These are phyloP conservation scores for Scytalidium sp. DNA, from an alignment of 2,329 filamentous ascomycete genomes.

Conservation along the genomic window DNA sequence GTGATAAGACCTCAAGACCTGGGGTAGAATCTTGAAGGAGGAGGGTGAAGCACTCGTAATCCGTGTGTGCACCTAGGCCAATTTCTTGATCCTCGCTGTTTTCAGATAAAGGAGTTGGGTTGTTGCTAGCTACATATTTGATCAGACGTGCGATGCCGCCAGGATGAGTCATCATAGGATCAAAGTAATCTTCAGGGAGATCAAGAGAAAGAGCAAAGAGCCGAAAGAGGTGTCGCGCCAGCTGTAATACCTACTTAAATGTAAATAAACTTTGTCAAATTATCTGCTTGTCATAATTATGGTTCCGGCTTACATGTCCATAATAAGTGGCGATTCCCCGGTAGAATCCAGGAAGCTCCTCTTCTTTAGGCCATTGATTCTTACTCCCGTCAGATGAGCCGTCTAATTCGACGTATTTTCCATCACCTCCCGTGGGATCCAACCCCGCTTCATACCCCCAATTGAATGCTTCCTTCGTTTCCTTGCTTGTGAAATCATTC, in stretches of 20 bases:
- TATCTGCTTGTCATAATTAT: not conserved
- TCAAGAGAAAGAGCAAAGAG: constrained; percentile 36
- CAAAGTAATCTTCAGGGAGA: constrained; percentile 39
- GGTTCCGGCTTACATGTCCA: constrained; percentile 14
- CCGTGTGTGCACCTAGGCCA: constrained; percentile 47
- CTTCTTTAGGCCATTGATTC: constrained; percentile 26
- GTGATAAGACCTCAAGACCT: constrained; percentile 50
- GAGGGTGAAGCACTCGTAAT: constrained; percentile 55
- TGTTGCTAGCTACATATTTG: constrained; percentile 44
- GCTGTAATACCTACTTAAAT: constrained; percentile 19
- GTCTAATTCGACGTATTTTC: constrained; percentile 28
- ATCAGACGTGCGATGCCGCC: constrained; percentile 43
- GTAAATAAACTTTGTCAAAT: not conserved
- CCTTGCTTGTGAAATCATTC: constrained; percentile 40
- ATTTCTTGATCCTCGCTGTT: constrained; percentile 24
- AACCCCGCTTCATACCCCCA: constrained; percentile 28
- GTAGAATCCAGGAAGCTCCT: constrained; percentile 25
- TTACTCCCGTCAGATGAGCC: constrained; percentile 17
- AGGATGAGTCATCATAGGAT: constrained; percentile 37
- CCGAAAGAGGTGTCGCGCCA: constrained; percentile 34
- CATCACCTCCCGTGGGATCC: constrained; percentile 26
- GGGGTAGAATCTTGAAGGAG: constrained; percentile 48
- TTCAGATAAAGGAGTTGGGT: constrained; percentile 21
- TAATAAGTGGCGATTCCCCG: constrained; percentile 25
- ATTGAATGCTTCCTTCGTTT: constrained; percentile 42